phyloP scores from a whole-genome alignment of 1,284 basidiomycete genomes.

The Sporisorium reilianum region DNA sequence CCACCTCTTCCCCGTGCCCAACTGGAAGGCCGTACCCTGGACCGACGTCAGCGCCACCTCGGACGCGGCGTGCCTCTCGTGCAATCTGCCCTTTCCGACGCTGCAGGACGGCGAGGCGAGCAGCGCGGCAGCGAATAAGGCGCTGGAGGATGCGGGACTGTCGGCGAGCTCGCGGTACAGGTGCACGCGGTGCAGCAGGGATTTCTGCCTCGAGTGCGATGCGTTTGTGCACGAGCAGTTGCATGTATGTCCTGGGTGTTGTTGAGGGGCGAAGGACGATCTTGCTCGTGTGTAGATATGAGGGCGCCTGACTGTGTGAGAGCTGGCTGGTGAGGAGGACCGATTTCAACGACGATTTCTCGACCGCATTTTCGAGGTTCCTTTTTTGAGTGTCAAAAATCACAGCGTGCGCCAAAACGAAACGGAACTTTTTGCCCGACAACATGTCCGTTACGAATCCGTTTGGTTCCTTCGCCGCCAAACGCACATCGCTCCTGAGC shows the following conservation, averaged over 20 bases:
- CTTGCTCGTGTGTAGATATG: too few species aligned
- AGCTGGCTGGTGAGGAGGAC: too few species aligned
- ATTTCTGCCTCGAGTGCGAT: slow-evolving; percentile 69
- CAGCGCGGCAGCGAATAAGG: slow-evolving; percentile 23
- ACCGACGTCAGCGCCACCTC: slow-evolving; percentile 8
- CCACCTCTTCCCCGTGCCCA: slow-evolving; percentile 88
- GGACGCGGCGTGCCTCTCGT: slow-evolving; percentile 44
- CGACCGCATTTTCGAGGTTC: too few species aligned
- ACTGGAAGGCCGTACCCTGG: slow-evolving; percentile 76
- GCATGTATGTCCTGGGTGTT: slow-evolving; percentile 67
- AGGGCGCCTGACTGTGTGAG: too few species aligned
- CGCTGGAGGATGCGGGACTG: slow-evolving; percentile 44
- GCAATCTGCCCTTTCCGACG: slow-evolving; percentile 50
- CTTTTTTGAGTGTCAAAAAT: too few species aligned
- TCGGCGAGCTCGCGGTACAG: slow-evolving; percentile 60
- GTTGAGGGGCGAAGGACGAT: slow-evolving; percentile 17
- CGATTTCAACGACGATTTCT: too few species aligned
- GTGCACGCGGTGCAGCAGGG: slow-evolving; percentile 53
- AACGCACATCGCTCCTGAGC: too few species aligned
- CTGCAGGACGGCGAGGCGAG: slow-evolving; percentile 9
- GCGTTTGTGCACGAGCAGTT: slow-evolving; percentile 65
- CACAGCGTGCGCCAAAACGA: too few species aligned
- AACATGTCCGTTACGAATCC: too few species aligned
- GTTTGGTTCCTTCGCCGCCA: too few species aligned
- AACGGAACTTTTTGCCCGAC: too few species aligned